Percentiles rank a stretch among this genome's conserved stretches.
Conservation (phyloP, 2,329 filamentous ascomycete species). For the Trichophyton benhamiae region DNA sequence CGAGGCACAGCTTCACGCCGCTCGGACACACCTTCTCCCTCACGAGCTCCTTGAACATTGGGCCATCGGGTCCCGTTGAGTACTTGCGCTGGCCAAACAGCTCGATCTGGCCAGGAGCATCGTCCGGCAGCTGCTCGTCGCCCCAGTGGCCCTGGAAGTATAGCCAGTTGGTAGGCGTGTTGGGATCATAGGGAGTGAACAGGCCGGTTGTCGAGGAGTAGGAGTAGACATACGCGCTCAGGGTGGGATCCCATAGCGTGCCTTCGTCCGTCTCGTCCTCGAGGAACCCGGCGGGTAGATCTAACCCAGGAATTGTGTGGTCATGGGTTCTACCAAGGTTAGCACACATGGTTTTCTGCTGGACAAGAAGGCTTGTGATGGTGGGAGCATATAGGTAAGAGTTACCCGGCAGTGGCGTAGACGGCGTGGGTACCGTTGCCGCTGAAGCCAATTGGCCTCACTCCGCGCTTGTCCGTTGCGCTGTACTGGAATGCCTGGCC, state of each 20-base stretch:
- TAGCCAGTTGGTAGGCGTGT: slow-evolving; percentile 43
- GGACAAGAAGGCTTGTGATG: no score
- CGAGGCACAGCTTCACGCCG: background rate
- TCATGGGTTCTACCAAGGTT: slow-evolving; percentile 41
- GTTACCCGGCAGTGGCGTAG: slow-evolving; percentile 44
- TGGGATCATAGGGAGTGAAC: slow-evolving; percentile 38
- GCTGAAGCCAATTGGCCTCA: slow-evolving; percentile 46
- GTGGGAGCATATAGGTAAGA: background rate
- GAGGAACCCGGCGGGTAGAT: slow-evolving; percentile 42
- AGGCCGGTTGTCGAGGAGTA: slow-evolving; percentile 33
- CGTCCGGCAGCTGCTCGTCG: slow-evolving; percentile 44
- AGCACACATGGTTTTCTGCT: background rate
- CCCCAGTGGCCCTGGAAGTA: slow-evolving; percentile 50
- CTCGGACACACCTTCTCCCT: slow-evolving; percentile 46
- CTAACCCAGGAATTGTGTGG: slow-evolving; percentile 50
- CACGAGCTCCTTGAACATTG: slow-evolving; percentile 46
- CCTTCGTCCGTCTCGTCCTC: slow-evolving; percentile 46
- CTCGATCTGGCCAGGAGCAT: slow-evolving; percentile 30
- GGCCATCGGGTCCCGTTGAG: slow-evolving; percentile 48
- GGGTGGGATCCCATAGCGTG: slow-evolving; percentile 47
- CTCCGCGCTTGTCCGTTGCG: slow-evolving; percentile 41
- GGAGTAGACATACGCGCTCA: slow-evolving; percentile 44
- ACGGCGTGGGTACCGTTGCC: slow-evolving; percentile 53
- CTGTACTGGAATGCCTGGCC: slow-evolving; percentile 52
- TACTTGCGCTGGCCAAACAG: slow-evolving; percentile 46